phyloP scores from a whole-genome alignment of 2,329 filamentous ascomycete species.

The Cladophialophora bantiana region DNA sequence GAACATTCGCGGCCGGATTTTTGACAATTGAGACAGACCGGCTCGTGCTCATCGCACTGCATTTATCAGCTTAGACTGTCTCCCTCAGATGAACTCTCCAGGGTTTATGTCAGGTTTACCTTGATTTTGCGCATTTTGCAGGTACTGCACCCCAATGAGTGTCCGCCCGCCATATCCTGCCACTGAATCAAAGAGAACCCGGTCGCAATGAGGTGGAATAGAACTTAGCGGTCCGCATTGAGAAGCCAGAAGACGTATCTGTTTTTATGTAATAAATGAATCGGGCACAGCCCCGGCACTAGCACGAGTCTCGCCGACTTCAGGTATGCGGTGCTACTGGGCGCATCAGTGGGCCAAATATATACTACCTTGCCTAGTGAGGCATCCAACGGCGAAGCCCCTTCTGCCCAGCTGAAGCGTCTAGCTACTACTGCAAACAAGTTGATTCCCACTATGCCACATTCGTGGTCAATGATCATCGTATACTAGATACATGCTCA shows the following conservation, averaged over 20 bases:
- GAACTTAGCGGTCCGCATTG: not conserved
- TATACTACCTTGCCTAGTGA: not conserved
- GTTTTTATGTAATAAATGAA: no score
- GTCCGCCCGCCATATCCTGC: not conserved
- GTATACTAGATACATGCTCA: not conserved
- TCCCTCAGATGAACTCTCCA: not conserved
- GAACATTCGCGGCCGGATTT: constrained; percentile 3
- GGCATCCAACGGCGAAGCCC: not conserved
- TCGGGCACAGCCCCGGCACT: no score
- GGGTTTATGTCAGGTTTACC: not conserved
- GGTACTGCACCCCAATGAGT: not conserved
- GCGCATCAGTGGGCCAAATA: not conserved
- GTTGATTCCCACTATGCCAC: not conserved
- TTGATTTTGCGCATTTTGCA: constrained; percentile 6
- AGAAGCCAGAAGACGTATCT: no score
- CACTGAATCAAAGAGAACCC: not conserved
- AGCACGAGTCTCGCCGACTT: not conserved
- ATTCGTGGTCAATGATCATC: not conserved
- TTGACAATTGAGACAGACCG: constrained; percentile 2
- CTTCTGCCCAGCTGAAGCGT: not conserved
- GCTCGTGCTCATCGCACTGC: constrained; percentile 2
- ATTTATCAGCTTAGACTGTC: not conserved
- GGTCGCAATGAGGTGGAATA: not conserved
- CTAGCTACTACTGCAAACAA: constrained; percentile 4
- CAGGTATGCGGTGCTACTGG: not conserved